Conservation (phyloP, 495 filamentous ascomycete species). For the Penicillium macrosclerotiorum region DNA sequence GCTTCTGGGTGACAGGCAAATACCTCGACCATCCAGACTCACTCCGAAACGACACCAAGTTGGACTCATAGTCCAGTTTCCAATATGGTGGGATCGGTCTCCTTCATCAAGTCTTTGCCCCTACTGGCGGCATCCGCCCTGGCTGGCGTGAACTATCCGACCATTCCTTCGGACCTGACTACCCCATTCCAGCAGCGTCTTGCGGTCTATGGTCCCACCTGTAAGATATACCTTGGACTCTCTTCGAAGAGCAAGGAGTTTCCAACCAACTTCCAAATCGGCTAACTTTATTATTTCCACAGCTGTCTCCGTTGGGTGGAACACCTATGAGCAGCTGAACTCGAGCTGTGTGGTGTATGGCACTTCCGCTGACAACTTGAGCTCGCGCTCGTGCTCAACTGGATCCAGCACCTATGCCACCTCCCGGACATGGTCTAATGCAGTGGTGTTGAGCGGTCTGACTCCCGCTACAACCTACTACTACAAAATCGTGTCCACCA, state of each 20-base stretch:
- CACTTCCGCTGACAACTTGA: constrained; percentile 26
- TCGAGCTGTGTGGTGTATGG: constrained; percentile 48
- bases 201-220: constrained; percentile 52
- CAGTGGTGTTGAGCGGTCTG: constrained; percentile 41
- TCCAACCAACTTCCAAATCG: neutral
- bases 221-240: constrained; percentile 30
- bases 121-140: constrained; percentile 36
- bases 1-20: neutral
- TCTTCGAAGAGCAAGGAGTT: too few species aligned
- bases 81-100: constrained; percentile 15
- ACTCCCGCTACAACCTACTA: constrained; percentile 49
- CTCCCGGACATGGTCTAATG: constrained; percentile 52
- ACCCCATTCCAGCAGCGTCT: constrained; percentile 59
- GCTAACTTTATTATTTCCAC: neutral
- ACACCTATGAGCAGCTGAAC: constrained; percentile 42
- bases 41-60: too few species aligned
- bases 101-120: constrained; percentile 30
- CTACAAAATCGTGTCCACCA: constrained; percentile 55
- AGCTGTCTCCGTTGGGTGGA: constrained; percentile 59
- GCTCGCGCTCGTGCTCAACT: constrained; percentile 29
- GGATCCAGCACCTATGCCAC: constrained; percentile 47
- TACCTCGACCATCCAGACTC: neutral
- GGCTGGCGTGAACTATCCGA: constrained; percentile 48
- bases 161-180: constrained; percentile 52
- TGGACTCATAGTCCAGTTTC: too few species aligned